phyloP scores from a whole-genome alignment of 2,329 filamentous ascomycete species.

The Coniosporium tulheliwenetii region DNA sequence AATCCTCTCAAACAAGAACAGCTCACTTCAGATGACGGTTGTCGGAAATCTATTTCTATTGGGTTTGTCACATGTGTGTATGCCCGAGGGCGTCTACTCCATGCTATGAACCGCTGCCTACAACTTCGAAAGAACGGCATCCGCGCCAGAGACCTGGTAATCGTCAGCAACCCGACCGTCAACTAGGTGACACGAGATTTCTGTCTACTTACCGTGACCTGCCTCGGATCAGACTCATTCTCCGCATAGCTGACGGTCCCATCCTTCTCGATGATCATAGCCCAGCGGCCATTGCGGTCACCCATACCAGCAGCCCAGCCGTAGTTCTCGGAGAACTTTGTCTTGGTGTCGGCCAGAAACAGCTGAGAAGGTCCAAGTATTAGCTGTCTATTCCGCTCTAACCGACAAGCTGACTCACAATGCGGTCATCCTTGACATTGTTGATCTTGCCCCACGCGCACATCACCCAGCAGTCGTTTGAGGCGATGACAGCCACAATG shows the following conservation, averaged over 20 bases:
- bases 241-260: conserved; percentile 73
- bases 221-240: conserved; percentile 42
- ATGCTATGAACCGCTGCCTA: conserved; percentile 10
- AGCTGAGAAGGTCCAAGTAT: conserved; percentile 27
- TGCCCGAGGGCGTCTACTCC: too few relatives aligned
- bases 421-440: conserved; percentile 53
- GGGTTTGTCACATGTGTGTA: too few relatives aligned
- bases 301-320: conserved; percentile 56
- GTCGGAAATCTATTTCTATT: too few relatives aligned
- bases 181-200: conserved; percentile 2
- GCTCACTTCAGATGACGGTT: too few relatives aligned
- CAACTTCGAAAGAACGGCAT: conserved; percentile 32
- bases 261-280: conserved; percentile 60
- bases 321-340: conserved; percentile 61
- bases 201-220: conserved; percentile 28
- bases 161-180: conserved; percentile 10
- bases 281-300: conserved; percentile 64
- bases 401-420: conserved; percentile 29
- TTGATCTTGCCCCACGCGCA: conserved; percentile 84
- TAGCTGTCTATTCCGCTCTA: too few relatives aligned
- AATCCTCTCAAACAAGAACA: too few relatives aligned
- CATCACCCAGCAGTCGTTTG: conserved; percentile 80
- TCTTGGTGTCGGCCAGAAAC: conserved; percentile 60
- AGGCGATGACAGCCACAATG: conserved; percentile 63
- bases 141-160: conserved; percentile 30